phyloP scores from a whole-genome alignment of 1,284 basidiomycete species.

The Apiotrichum veenhuisii region DNA sequence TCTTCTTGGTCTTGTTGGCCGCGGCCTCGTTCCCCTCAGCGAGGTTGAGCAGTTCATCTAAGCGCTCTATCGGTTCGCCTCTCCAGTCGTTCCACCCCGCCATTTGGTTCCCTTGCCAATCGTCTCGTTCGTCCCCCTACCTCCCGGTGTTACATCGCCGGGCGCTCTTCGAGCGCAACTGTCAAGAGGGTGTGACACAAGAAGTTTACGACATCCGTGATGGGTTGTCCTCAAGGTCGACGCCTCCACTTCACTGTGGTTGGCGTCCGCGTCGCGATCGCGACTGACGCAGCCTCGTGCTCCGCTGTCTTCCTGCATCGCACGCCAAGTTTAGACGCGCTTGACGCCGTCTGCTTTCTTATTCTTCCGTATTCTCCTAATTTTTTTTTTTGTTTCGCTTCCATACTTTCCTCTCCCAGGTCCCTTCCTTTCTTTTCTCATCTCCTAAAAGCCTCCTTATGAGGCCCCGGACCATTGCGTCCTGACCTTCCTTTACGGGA shows the following conservation, averaged over 20 bases:
- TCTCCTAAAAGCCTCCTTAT: background rate
- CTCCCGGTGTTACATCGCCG: background rate
- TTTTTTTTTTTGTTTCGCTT: constrained; percentile 5
- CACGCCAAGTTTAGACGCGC: background rate
- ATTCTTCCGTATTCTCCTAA: background rate
- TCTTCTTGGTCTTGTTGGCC: constrained; percentile 26
- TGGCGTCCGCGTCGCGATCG: background rate
- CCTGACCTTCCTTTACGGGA: background rate
- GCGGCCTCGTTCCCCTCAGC: constrained; percentile 24
- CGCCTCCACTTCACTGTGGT: background rate
- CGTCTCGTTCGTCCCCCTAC: background rate
- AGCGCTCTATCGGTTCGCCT: background rate
- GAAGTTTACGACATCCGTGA: constrained; percentile 6
- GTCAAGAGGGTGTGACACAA: background rate
- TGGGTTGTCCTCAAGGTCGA: constrained; percentile 8
- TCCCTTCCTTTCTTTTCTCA: background rate
- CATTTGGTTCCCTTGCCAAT: background rate
- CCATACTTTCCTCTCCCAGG: background rate
- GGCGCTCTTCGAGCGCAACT: background rate
- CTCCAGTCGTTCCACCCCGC: background rate
- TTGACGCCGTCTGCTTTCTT: background rate
- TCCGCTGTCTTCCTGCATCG: background rate
- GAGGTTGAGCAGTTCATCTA: constrained; percentile 27
- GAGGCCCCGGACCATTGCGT: background rate
- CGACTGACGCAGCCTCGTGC: background rate